Evolutionary conservation across 495 filamentous ascomycete species (phyloP).

Genomic region (Neurospora sp.): DNA sequence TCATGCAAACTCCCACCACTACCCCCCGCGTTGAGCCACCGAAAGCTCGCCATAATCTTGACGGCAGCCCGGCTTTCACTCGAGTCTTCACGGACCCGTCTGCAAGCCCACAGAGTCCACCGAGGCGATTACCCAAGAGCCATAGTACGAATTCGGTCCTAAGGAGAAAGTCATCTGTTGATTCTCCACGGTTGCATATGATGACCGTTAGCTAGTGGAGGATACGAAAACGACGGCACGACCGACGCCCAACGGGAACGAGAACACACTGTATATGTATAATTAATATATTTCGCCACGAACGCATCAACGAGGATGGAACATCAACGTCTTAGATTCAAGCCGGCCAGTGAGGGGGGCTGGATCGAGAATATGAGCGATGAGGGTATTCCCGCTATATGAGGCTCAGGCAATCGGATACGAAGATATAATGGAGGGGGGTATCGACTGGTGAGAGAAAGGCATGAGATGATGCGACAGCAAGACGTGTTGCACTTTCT

Average conservation of each 20-base stretch:
- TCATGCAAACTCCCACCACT: conserved; percentile 49
- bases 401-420: background rate
- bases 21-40: conserved; percentile 31
- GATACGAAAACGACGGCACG: background rate
- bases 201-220: conserved; percentile 50
- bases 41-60: conserved; percentile 23
- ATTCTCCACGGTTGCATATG: conserved; percentile 53
- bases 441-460: background rate
- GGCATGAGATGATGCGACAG: background rate
- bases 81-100: conserved; percentile 51
- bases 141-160: conserved; percentile 42
- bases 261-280: conserved; percentile 15
- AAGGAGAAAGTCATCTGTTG: conserved; percentile 33
- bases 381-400: background rate
- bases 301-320: background rate
- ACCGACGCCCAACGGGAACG: background rate
- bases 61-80: conserved; percentile 52
- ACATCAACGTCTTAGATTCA: background rate
- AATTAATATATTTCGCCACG: conserved; percentile 3
- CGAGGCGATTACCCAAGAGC: conserved; percentile 37
- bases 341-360: background rate
- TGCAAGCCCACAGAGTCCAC: conserved; percentile 25
- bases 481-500: background rate
- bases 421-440: background rate
- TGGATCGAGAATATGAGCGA: background rate